A percentile compares a stretch with the other conserved stretches of the same genome.
Evolutionary conservation across 2,329 filamentous ascomycete genomes (phyloP).

Genomic region (Hymenoscyphus occultus): DNA sequence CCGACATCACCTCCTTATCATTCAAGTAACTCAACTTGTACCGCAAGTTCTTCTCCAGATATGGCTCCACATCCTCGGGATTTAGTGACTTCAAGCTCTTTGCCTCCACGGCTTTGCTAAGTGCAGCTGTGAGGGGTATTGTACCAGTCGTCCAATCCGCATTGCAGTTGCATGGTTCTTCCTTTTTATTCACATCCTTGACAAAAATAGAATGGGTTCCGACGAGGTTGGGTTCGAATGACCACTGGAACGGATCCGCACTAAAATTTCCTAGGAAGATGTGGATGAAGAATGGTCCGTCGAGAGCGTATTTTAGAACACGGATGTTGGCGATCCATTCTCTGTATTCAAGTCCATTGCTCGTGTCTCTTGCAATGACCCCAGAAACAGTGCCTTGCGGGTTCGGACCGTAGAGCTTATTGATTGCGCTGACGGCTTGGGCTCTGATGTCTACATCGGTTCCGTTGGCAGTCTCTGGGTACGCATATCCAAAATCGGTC

Average conservation of each 20-base stretch:
- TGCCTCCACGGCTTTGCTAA: conserved; percentile 36
- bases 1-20: conserved; percentile 20
- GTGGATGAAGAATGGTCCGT: conserved; percentile 61
- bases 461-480: conserved; percentile 43
- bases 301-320: conserved; percentile 57
- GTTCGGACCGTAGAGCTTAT: conserved; percentile 45
- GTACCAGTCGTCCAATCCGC: conserved; percentile 39
- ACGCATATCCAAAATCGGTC: conserved; percentile 28
- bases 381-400: conserved; percentile 5
- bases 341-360: conserved; percentile 41
- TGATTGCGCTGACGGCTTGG: conserved; percentile 60
- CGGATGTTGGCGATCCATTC: conserved; percentile 70
- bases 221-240: conserved; percentile 31
- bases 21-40: conserved; percentile 29
- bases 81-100: conserved; percentile 36
- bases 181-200: conserved; percentile 18
- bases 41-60: conserved; percentile 28
- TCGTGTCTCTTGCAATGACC: neutral
- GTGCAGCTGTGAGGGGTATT: conserved; percentile 43
- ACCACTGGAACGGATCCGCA: conserved; percentile 27
- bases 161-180: conserved; percentile 15
- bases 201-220: conserved; percentile 39
- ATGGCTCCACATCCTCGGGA: conserved; percentile 27
- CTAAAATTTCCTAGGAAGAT: conserved; percentile 58
- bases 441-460: conserved; percentile 55